phyloP scores from a whole-genome alignment of 2,329 filamentous ascomycete species.

The Fusarium anguioides region DNA sequence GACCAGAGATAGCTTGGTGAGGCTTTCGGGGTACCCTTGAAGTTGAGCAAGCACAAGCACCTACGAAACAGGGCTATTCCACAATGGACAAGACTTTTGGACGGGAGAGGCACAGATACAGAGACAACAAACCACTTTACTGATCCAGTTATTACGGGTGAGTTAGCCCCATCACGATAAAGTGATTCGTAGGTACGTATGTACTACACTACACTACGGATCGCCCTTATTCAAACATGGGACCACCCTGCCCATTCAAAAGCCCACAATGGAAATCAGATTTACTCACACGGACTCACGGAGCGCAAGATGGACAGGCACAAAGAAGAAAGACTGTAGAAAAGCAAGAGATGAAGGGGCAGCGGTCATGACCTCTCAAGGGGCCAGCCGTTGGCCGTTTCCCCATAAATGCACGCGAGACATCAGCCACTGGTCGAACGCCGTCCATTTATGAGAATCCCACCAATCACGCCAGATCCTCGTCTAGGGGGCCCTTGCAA shows the following conservation, averaged over 20 bases:
- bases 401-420: constrained; percentile 24
- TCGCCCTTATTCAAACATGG: constrained; percentile 23
- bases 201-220: constrained; percentile 7
- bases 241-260: constrained; percentile 8
- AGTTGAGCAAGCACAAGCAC: constrained; percentile 23
- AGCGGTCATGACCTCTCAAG: constrained; percentile 25
- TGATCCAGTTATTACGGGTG: constrained; percentile 23
- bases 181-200: neutral
- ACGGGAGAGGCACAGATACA: neutral
- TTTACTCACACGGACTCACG: neutral
- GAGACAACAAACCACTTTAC: neutral
- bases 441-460: constrained; percentile 14
- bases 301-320: constrained; percentile 12
- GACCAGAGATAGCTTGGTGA: constrained; percentile 11
- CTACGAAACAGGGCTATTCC: constrained; percentile 29
- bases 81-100: neutral
- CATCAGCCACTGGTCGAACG: constrained; percentile 16
- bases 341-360: constrained; percentile 34
- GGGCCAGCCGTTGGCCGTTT: constrained; percentile 24
- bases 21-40: constrained; percentile 29
- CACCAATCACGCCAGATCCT: constrained; percentile 23
- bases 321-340: too few species aligned
- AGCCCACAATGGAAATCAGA: neutral
- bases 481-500: constrained; percentile 14
- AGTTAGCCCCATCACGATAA: constrained; percentile 21